These are phyloP conservation scores for Eucalyptus shirleyi DNA, from an alignment of 345 rosid species.

Conservation along the genomic window DNA sequence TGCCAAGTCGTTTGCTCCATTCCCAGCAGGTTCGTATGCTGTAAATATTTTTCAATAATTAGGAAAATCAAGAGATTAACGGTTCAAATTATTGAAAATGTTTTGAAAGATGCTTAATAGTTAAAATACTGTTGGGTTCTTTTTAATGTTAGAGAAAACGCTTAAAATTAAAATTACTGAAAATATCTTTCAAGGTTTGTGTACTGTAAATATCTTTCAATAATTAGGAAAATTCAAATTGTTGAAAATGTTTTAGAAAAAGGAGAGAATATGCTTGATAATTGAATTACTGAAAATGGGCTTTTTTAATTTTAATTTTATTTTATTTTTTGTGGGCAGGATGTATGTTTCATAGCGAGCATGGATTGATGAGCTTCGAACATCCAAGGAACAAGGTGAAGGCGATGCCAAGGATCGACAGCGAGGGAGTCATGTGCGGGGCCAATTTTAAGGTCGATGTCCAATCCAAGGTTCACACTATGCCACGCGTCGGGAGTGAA, in stretches of 20 bases:
- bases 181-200: too few relatives aligned
- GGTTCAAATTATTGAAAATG: background rate
- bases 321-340: background rate
- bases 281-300: too few relatives aligned
- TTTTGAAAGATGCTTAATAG: background rate
- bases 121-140: too few relatives aligned
- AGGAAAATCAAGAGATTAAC: too few relatives aligned
- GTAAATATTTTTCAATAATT: background rate
- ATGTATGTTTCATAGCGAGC: slow-evolving; percentile 55
- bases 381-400: slow-evolving; percentile 40
- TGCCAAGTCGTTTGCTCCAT: slow-evolving; percentile 59
- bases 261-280: background rate
- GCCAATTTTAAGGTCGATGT: slow-evolving; percentile 60
- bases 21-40: slow-evolving; percentile 24
- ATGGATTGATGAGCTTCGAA: slow-evolving; percentile 56
- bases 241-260: too few relatives aligned
- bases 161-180: background rate
- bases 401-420: slow-evolving; percentile 66
- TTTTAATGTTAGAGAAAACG: background rate
- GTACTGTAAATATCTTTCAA: too few relatives aligned
- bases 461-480: slow-evolving; percentile 16
- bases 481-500: slow-evolving; percentile 73
- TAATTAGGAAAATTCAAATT: too few relatives aligned
- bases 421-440: slow-evolving; percentile 70
- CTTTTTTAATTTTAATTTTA: too few relatives aligned